Evolutionary conservation across 2,329 filamentous ascomycete species (phyloP).

Genomic region (Ramularia endophylla): DNA sequence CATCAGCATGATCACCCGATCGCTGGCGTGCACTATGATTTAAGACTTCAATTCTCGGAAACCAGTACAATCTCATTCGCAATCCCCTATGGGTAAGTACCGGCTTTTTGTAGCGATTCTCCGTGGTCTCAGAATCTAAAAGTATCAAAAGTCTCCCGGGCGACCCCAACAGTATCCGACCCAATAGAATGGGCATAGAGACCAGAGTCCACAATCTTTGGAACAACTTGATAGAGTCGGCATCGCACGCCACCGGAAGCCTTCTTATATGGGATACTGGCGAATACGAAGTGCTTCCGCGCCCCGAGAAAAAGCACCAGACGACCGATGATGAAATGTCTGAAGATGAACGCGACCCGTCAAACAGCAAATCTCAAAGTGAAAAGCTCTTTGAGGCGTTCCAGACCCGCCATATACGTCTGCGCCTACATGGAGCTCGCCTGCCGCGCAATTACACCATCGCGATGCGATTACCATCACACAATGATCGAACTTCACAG

Average conservation of each 20-base stretch:
- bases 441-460: constrained; percentile 38
- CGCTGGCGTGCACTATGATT: constrained; percentile 56
- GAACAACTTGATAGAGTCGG: constrained; percentile 42
- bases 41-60: constrained; percentile 63
- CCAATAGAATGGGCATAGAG: constrained; percentile 40
- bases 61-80: constrained; percentile 58
- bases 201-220: constrained; percentile 41
- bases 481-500: constrained; percentile 28
- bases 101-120: too few relatives aligned
- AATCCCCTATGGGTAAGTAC: constrained; percentile 34
- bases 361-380: constrained; percentile 25
- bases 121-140: too few relatives aligned
- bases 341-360: constrained; percentile 19
- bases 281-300: constrained; percentile 36
- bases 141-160: constrained; percentile 35
- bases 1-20: constrained; percentile 69
- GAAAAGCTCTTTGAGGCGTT: constrained; percentile 36
- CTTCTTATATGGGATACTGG: constrained; percentile 44
- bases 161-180: constrained; percentile 35
- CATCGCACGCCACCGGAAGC: constrained; percentile 38
- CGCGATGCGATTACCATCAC: constrained; percentile 33
- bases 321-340: constrained; percentile 32
- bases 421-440: constrained; percentile 37
- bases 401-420: constrained; percentile 33
- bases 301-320: constrained; percentile 16